These are phyloP conservation scores for Pseudodiploospora longispora DNA, from an alignment of 2,329 filamentous ascomycete genomes.

Conservation along the genomic window DNA sequence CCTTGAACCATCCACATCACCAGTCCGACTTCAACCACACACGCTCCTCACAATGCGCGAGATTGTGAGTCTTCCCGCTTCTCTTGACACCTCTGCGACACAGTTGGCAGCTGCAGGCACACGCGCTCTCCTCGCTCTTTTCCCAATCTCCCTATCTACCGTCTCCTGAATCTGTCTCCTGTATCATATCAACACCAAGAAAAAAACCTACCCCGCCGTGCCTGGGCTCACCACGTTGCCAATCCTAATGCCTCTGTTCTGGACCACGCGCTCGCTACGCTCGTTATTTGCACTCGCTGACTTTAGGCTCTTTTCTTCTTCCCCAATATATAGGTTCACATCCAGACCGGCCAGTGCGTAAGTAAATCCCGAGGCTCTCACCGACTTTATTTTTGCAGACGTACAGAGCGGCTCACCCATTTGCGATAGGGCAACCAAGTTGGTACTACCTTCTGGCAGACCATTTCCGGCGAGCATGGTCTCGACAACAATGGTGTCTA, in stretches of 20 bases:
- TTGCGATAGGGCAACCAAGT: constrained; percentile 92
- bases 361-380: constrained; percentile 24
- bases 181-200: constrained; percentile 11
- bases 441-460: constrained; percentile 99
- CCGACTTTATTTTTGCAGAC: not conserved
- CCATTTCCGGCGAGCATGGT: constrained; percentile 84
- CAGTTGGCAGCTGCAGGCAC: constrained; percentile 19
- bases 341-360: constrained; percentile 99
- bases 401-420: constrained; percentile 26
- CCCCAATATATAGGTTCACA: constrained; percentile 76
- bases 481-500: constrained; percentile 98
- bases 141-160: no score
- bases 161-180: no score
- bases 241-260: not conserved
- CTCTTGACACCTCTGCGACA: constrained; percentile 23
- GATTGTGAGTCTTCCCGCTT: constrained; percentile 47
- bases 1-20: no score
- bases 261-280: not conserved
- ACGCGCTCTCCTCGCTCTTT: no score
- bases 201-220: constrained; percentile 26
- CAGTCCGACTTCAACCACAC: no score
- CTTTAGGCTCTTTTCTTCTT: constrained; percentile 31
- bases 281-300: constrained; percentile 40
- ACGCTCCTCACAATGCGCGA: constrained; percentile 50
- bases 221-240: constrained; percentile 4